A percentile compares a stretch with the other conserved stretches of the same genome.
Conservation (phyloP, 2,329 filamentous ascomycete species). For the Bipolaris zeicola region DNA sequence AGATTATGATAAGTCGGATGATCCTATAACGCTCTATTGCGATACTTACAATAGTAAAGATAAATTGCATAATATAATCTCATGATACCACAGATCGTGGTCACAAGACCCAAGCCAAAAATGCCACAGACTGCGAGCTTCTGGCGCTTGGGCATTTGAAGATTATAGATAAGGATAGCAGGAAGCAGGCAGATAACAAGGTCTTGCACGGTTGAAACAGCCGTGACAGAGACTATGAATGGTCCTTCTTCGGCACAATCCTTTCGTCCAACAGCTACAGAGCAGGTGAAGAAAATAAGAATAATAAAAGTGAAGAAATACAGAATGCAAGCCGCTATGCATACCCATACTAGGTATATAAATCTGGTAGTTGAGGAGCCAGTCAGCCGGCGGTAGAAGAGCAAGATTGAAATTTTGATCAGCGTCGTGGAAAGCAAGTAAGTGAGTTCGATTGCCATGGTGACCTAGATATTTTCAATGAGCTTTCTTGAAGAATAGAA, state of each 20-base stretch:
- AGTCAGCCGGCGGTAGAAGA: conserved; percentile 1
- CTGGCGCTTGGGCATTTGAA: neutral
- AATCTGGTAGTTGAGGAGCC: neutral
- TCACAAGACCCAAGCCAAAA: neutral
- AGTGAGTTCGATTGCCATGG: conserved; percentile 3
- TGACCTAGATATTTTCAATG: neutral
- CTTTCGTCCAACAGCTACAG: neutral
- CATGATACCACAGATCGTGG: neutral
- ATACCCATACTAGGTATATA: neutral
- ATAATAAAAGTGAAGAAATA: neutral
- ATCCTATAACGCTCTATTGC: neutral
- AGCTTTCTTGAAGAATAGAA: neutral
- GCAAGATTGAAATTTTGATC: conserved; percentile 40
- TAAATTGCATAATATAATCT: neutral
- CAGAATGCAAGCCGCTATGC: neutral
- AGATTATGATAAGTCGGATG: neutral
- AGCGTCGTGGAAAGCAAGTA: conserved; percentile 26
- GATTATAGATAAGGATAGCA: neutral
- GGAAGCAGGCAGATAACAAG: neutral
- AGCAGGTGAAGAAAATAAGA: neutral
- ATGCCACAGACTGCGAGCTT: neutral
- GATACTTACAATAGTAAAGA: neutral
- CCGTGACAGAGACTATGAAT: neutral
- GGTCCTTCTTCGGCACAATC: neutral
- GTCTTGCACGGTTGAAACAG: neutral